Evolutionary conservation across 148 eudicot species (phyloP).

Genomic region (Cornus suecica): DNA sequence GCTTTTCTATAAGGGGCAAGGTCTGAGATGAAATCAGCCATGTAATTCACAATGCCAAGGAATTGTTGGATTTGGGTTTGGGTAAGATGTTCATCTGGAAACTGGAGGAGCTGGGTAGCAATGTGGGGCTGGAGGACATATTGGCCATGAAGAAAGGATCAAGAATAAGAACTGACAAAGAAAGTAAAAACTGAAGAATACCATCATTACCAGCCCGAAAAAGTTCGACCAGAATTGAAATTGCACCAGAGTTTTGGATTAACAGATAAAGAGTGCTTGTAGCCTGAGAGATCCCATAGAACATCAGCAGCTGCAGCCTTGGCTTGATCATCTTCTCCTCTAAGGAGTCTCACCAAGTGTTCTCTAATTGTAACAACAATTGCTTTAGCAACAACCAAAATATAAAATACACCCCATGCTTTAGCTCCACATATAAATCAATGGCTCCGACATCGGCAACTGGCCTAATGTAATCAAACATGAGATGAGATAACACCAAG

Average conservation of each 20-base stretch:
- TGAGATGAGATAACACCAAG: conserved; percentile 61
- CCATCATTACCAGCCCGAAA: conserved; percentile 28
- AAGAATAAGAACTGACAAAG: too few species aligned
- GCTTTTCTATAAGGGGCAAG: too few species aligned
- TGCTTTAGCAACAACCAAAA: conserved; percentile 40
- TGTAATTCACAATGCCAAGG: too few species aligned
- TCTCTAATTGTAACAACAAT: conserved; percentile 36
- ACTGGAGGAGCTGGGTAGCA: too few species aligned
- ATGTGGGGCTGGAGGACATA: too few species aligned
- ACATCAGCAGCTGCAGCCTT: conserved; percentile 51
- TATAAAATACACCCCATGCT: conserved; percentile 53
- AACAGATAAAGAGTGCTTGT: conserved; percentile 26
- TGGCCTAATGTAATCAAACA: conserved; percentile 45
- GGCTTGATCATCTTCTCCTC: conserved; percentile 33
- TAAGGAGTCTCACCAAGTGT: conserved; percentile 42
- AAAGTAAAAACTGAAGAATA: too few species aligned
- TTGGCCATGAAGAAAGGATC: too few species aligned
- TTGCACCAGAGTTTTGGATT: conserved; percentile 37
- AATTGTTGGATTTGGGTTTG: too few species aligned
- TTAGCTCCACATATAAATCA: conserved; percentile 52
- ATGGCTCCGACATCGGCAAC: conserved; percentile 49
- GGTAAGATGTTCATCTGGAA: too few species aligned
- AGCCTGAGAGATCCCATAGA: conserved; percentile 46
- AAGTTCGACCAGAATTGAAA: conserved; percentile 45
- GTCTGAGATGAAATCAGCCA: too few species aligned